A percentile compares a stretch with the other conserved stretches of the same genome.
Conservation (phyloP, 2,329 filamentous ascomycete species). For the Penicillium sp. region DNA sequence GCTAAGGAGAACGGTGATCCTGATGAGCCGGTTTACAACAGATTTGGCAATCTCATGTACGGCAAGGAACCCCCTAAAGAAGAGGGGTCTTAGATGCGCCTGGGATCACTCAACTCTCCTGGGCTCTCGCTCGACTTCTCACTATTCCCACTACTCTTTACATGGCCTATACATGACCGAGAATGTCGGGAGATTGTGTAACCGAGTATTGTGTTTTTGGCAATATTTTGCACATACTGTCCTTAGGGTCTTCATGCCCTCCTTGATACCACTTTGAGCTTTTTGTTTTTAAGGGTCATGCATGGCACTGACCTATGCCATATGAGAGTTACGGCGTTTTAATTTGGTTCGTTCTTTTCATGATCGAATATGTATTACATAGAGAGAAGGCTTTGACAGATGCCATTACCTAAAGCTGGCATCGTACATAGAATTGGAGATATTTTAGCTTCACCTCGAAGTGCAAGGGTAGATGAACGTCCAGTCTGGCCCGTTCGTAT, state of each 20-base stretch:
- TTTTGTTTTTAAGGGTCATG: background rate
- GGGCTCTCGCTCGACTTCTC: background rate
- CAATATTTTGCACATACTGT: background rate
- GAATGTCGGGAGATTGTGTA: background rate
- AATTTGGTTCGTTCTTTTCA: background rate
- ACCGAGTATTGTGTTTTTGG: background rate
- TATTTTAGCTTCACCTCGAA: background rate
- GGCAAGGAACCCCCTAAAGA: constrained; percentile 26
- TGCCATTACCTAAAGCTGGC: background rate
- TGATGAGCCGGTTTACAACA: constrained; percentile 38
- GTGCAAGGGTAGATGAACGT: background rate
- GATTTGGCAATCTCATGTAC: constrained; percentile 38
- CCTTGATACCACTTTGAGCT: background rate
- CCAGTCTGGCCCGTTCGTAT: background rate
- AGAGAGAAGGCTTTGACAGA: background rate
- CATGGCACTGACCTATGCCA: background rate
- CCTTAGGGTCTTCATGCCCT: background rate
- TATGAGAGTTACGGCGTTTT: background rate
- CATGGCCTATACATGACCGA: background rate
- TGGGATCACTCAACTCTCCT: background rate
- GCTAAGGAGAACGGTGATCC: constrained; percentile 35
- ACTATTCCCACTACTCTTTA: background rate
- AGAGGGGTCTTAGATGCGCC: background rate
- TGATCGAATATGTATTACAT: background rate
- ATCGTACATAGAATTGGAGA: background rate